These are phyloP conservation scores for Colletotrichum acutatum DNA, from an alignment of 2,329 filamentous ascomycete species.

Conservation along the genomic window DNA sequence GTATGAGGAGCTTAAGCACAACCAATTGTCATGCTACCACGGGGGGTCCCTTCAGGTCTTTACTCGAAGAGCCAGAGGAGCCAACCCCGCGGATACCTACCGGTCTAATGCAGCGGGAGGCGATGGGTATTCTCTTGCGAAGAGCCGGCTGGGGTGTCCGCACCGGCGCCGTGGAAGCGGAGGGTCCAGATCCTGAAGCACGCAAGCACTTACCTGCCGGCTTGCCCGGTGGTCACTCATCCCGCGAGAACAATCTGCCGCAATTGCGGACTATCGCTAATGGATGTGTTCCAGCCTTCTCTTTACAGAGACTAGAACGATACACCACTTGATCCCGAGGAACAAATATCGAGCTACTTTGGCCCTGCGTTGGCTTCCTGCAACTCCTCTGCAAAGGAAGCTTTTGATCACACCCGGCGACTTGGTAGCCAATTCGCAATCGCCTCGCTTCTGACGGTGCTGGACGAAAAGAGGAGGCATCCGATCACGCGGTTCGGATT, in stretches of 20 bases:
- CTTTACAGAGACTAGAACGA: neutral
- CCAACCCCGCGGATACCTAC: neutral
- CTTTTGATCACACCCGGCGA: neutral
- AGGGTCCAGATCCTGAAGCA: neutral
- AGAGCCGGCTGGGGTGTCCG: neutral
- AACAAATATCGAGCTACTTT: neutral
- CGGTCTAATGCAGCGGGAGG: neutral
- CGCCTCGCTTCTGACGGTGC: neutral
- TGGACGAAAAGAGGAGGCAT: neutral
- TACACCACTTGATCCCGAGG: neutral
- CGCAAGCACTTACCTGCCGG: neutral
- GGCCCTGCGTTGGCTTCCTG: neutral
- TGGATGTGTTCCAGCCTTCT: neutral
- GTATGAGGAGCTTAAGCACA: conserved; percentile 2
- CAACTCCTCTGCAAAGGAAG: neutral
- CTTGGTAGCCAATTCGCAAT: neutral
- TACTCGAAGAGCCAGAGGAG: neutral
- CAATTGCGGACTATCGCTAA: neutral
- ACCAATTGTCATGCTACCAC: neutral
- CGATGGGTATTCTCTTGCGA: neutral
- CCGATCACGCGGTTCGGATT: neutral
- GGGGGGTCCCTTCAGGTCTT: neutral
- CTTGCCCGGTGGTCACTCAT: neutral
- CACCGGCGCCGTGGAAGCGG: neutral
- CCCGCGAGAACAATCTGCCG: neutral